Percentiles rank a stretch among this genome's conserved stretches.
Conservation (phyloP, 129 eudicot species). For the Flaveria linearis region DNA sequence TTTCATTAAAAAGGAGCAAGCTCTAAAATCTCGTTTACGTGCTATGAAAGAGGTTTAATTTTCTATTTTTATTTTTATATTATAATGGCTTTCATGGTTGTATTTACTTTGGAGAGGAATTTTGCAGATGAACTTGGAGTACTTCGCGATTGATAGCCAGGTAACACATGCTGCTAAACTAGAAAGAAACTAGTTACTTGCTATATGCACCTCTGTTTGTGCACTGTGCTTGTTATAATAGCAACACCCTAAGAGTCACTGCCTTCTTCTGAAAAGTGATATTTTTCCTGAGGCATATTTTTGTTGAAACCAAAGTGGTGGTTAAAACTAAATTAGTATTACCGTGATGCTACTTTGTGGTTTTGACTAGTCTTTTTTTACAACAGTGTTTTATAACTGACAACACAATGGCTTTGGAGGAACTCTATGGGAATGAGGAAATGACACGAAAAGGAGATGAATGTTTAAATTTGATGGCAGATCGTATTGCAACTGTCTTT, state of each 20-base stretch:
- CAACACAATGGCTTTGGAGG: conserved; percentile 72
- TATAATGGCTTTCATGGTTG: not conserved
- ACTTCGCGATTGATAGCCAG: conserved; percentile 92
- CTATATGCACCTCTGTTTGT: not conserved
- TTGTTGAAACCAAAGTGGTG: conserved; percentile 2
- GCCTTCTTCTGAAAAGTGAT: not conserved
- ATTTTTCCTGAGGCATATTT: conserved; percentile 6
- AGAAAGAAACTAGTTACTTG: not conserved
- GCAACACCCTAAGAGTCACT: not conserved
- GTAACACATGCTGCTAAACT: conserved; percentile 39
- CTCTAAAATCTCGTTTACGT: conserved; percentile 71
- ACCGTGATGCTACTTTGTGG: conserved; percentile 18
- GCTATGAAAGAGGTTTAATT: conserved; percentile 80
- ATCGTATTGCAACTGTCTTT: conserved; percentile 89
- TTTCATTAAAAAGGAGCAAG: conserved; percentile 68
- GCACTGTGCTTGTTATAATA: not conserved
- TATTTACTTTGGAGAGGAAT: conserved; percentile 25
- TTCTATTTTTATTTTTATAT: conserved; percentile 7
- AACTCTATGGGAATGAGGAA: conserved; percentile 79
- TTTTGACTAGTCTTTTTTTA: conserved; percentile 21
- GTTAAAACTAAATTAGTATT: not conserved
- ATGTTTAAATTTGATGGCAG: conserved; percentile 73
- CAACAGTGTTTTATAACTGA: conserved; percentile 82
- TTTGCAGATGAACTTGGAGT: conserved; percentile 97
- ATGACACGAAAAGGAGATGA: conserved; percentile 63